Evolutionary conservation across 371 early-diverging fungal species (phyloP).

Genomic region (Apophysomyces sp.): DNA sequence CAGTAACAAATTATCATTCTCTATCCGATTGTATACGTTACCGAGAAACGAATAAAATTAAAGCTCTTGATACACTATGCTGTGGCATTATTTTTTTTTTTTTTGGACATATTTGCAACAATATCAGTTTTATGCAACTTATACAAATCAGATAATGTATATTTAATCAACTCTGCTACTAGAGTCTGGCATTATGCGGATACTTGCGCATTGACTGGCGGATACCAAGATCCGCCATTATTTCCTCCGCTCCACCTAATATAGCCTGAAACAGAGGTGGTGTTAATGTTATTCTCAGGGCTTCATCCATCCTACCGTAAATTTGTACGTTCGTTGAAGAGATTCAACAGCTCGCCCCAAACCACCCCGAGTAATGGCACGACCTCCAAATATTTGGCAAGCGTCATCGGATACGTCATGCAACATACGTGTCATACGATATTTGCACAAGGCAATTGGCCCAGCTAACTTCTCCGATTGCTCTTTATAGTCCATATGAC

Average conservation of each 20-base stretch:
- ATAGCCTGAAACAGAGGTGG: conserved; percentile 53
- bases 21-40: no score
- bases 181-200: conserved; percentile 28
- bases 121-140: no score
- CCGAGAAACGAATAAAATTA: no score
- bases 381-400: conserved; percentile 62
- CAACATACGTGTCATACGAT: conserved; percentile 48
- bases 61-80: no score
- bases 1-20: no score
- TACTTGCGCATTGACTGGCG: conserved; percentile 45
- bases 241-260: conserved; percentile 83
- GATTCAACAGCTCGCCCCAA: conserved; percentile 49
- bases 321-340: conserved; percentile 49
- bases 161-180: neutral
- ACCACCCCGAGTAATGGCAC: conserved; percentile 57
- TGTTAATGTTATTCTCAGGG: neutral
- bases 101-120: no score
- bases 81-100: no score
- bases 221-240: conserved; percentile 52
- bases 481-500: conserved; percentile 48
- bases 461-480: conserved; percentile 53
- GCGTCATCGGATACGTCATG: conserved; percentile 51
- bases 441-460: conserved; percentile 57
- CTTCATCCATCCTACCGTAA: conserved; percentile 7
- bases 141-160: no score